Evolutionary conservation across 2,329 filamentous ascomycete genomes (phyloP).

Genomic region (Didymella exigua): DNA sequence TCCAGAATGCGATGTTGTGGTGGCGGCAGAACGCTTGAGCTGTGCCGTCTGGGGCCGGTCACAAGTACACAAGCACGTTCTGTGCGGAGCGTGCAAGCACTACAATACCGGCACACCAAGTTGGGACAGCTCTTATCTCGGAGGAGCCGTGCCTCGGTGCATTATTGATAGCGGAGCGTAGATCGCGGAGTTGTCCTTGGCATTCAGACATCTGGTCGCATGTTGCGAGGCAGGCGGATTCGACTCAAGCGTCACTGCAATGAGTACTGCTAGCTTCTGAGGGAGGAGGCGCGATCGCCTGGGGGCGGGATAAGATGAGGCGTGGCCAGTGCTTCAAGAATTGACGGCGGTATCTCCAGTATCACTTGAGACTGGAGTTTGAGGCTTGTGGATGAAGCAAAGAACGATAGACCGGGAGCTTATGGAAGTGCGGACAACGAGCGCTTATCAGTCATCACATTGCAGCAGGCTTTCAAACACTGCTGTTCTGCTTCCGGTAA

Average conservation of each 20-base stretch:
- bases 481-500: not conserved
- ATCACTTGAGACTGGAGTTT: not conserved
- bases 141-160: slow-evolving; percentile 5
- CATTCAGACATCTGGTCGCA: not conserved
- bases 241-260: not conserved
- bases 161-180: slow-evolving; percentile 8
- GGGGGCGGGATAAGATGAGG: not conserved
- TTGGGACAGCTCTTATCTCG: slow-evolving; percentile 13
- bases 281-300: not conserved
- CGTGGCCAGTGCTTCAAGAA: not conserved
- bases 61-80: not conserved
- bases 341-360: not conserved
- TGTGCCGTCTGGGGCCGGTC: not conserved
- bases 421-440: not conserved
- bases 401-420: not conserved
- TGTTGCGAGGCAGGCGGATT: slow-evolving; percentile 4
- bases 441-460: not conserved
- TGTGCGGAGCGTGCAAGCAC: not conserved
- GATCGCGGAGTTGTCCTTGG: slow-evolving; percentile 9
- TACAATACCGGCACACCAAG: not conserved
- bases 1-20: not conserved
- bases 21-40: not conserved
- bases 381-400: not conserved
- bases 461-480: not conserved
- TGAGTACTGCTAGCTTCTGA: not conserved